These are phyloP conservation scores for Raffaelea arxii DNA, from an alignment of 2,329 filamentous ascomycete species.

Conservation along the genomic window DNA sequence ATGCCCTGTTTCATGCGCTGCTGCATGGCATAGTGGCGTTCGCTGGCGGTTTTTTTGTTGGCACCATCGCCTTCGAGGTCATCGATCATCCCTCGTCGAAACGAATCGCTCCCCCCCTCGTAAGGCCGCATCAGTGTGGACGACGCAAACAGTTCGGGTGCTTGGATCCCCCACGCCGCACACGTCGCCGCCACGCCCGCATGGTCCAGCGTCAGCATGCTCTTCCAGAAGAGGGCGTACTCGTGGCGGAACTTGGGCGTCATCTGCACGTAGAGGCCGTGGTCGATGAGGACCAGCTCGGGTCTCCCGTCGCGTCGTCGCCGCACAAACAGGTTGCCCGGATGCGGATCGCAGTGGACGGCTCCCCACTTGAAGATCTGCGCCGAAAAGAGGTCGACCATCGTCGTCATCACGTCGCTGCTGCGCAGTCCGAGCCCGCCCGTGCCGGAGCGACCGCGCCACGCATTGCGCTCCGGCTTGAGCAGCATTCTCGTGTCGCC, in stretches of 20 bases:
- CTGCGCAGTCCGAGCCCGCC: slow-evolving; percentile 77
- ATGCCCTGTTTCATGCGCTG: slow-evolving; percentile 63
- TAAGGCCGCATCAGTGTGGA: slow-evolving; percentile 88
- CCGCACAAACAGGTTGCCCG: slow-evolving; percentile 93
- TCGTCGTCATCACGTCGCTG: slow-evolving; percentile 88
- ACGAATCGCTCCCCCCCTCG: slow-evolving; percentile 66
- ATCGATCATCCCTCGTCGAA: slow-evolving; percentile 54
- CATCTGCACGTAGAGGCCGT: slow-evolving; percentile 94
- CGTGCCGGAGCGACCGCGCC: slow-evolving; percentile 61
- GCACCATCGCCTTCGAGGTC: slow-evolving; percentile 51
- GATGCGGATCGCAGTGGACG: slow-evolving; percentile 94
- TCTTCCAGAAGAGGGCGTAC: slow-evolving; percentile 88
- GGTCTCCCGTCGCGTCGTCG: slow-evolving; percentile 71
- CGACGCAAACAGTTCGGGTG: slow-evolving; percentile 82
- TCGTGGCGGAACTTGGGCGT: slow-evolving; percentile 70
- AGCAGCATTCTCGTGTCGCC: slow-evolving; percentile 52
- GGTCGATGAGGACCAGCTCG: slow-evolving; percentile 92
- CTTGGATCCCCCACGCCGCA: slow-evolving; percentile 74
- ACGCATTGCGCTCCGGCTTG: slow-evolving; percentile 72
- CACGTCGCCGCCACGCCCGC: slow-evolving; percentile 64
- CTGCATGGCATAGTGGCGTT: slow-evolving; percentile 86
- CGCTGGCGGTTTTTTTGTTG: slow-evolving; percentile 50
- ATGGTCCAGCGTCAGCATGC: slow-evolving; percentile 89
- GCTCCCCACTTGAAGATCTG: slow-evolving; percentile 97
- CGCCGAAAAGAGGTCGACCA: slow-evolving; percentile 92